A percentile compares a stretch with the other conserved stretches of the same genome.
Evolutionary conservation across 495 filamentous ascomycete species (phyloP).

Genomic region (Astrocystis sublimbata): DNA sequence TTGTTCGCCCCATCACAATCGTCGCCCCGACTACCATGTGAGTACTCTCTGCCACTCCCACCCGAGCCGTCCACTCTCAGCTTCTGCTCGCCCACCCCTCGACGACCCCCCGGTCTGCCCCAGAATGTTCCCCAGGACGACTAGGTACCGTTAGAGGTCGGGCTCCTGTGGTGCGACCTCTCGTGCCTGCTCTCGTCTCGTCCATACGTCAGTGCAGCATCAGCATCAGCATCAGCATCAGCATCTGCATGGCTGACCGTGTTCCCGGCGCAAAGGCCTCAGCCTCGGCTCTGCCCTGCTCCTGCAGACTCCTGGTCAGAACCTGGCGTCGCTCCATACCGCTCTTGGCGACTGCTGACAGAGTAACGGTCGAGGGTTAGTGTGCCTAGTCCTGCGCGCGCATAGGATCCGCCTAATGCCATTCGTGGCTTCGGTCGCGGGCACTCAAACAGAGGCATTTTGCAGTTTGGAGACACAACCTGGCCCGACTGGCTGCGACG

Average conservation of each 20-base stretch:
- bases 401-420: slow-evolving; percentile 7
- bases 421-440: no score
- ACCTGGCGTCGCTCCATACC: slow-evolving; percentile 16
- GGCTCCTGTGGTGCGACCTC: no score
- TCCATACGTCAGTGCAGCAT: background rate
- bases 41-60: background rate
- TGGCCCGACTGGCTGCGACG: background rate
- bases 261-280: slow-evolving; percentile 7
- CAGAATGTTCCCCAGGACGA: background rate
- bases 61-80: background rate
- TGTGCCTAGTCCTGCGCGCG: background rate
- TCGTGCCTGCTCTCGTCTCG: no score
- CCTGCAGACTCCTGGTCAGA: no score
- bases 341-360: slow-evolving; percentile 14
- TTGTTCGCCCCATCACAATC: background rate
- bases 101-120: no score
- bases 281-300: slow-evolving; percentile 22
- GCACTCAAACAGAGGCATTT: slow-evolving; percentile 7
- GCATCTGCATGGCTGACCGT: no score
- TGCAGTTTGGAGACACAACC: no score
- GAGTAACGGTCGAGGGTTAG: background rate
- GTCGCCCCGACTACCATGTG: background rate
- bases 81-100: background rate
- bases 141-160: background rate
- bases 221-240: no score